A percentile compares a stretch with the other conserved stretches of the same genome.
phyloP scores from a whole-genome alignment of 2,329 filamentous ascomycete species.

The Grosmannia huntii region DNA sequence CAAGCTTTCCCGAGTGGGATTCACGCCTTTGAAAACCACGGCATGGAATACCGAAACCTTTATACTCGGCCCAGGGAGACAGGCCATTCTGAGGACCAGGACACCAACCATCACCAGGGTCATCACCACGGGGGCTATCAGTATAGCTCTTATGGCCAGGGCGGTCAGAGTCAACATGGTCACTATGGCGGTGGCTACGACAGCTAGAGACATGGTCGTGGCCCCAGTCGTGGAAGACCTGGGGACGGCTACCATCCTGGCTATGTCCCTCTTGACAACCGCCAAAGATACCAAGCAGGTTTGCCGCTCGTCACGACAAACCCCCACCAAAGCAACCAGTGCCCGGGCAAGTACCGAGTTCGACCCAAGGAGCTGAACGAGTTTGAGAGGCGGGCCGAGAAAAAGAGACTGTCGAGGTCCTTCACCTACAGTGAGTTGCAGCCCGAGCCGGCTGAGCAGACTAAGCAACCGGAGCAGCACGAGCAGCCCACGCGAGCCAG shows the following conservation, averaged over 20 bases:
- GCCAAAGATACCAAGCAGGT: neutral
- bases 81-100: neutral
- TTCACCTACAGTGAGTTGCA: neutral
- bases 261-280: neutral
- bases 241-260: neutral
- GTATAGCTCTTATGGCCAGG: neutral
- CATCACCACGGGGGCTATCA: neutral
- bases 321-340: neutral
- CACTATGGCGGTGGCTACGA: neutral
- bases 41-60: neutral
- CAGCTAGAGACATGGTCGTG: neutral
- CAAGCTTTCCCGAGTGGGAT: neutral
- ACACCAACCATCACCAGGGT: neutral
- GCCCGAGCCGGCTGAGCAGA: neutral
- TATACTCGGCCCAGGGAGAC: neutral
- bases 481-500: neutral
- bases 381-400: neutral
- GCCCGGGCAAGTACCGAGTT: neutral
- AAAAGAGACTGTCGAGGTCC: neutral
- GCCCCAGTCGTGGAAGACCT: neutral
- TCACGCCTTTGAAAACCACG: neutral
- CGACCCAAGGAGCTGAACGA: neutral
- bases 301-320: neutral
- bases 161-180: neutral
- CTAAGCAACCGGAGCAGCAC: neutral